phyloP scores from a whole-genome alignment of 306 rosid genomes.

The Lablab purpureus region DNA sequence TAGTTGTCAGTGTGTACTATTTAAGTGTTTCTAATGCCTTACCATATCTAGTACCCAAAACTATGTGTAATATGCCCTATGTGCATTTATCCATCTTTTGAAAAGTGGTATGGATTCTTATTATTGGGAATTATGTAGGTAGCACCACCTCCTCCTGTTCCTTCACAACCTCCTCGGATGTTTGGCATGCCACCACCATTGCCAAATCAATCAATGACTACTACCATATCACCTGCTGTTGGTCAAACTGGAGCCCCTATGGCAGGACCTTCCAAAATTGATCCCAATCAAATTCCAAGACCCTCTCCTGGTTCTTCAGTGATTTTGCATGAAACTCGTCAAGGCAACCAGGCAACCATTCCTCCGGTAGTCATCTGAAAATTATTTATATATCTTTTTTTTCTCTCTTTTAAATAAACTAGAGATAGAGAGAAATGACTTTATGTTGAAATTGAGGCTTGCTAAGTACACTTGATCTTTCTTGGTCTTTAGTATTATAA shows the following conservation, averaged over 20 bases:
- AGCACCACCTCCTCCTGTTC: conserved; percentile 67
- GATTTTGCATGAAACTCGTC: conserved; percentile 88
- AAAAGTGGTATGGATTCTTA: conserved; percentile 35
- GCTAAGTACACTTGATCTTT: neutral
- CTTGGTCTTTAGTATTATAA: conserved; percentile 39
- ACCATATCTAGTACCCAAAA: neutral
- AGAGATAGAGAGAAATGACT: conserved; percentile 21
- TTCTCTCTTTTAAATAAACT: neutral
- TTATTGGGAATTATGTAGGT: conserved; percentile 56
- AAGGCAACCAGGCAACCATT: conserved; percentile 86
- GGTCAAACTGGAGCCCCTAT: conserved; percentile 93
- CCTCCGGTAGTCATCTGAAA: conserved; percentile 80
- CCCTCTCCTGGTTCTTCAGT: conserved; percentile 86
- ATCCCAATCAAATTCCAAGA: conserved; percentile 97
- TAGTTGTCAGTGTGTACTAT: conserved; percentile 7
- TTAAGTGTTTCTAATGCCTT: conserved; percentile 18
- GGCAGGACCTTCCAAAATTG: conserved; percentile 89
- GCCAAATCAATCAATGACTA: conserved; percentile 93
- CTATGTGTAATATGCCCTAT: conserved; percentile 9
- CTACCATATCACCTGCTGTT: conserved; percentile 77
- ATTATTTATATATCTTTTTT: conserved; percentile 10
- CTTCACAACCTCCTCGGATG: conserved; percentile 82
- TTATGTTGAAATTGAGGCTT: conserved; percentile 11
- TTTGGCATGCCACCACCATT: conserved; percentile 88
- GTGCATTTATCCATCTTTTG: conserved; percentile 38